These are phyloP conservation scores for Kandelia obovata DNA, from an alignment of 345 rosid genomes.

Conservation along the genomic window DNA sequence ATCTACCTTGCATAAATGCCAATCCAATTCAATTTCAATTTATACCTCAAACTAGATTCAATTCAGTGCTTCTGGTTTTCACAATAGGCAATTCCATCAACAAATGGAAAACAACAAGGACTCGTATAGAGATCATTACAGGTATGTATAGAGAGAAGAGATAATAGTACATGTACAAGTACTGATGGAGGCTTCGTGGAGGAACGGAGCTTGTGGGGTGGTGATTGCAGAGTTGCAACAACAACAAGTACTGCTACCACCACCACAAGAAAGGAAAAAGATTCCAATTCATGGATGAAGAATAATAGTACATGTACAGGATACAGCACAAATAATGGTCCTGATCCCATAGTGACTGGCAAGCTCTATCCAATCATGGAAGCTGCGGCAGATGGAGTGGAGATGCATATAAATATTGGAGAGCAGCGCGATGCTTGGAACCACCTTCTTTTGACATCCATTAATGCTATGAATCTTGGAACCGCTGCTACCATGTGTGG, in stretches of 20 bases:
- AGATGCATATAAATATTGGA: conserved; percentile 52
- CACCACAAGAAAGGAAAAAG: conserved; percentile 3
- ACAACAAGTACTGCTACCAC: background rate
- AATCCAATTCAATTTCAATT: no score
- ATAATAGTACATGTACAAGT: no score
- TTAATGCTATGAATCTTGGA: conserved; percentile 40
- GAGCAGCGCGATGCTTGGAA: conserved; percentile 57
- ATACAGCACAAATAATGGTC: background rate
- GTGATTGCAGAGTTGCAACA: background rate
- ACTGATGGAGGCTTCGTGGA: conserved; percentile 13
- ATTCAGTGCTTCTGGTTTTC: background rate
- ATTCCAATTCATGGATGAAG: background rate
- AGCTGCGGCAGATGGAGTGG: conserved; percentile 44
- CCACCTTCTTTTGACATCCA: conserved; percentile 39
- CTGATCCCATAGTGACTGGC: conserved; percentile 25
- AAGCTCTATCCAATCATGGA: conserved; percentile 41
- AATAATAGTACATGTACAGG: background rate
- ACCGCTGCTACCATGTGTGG: conserved; percentile 51
- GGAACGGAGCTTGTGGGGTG: conserved; percentile 14
- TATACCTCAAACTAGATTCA: conserved; percentile 9
- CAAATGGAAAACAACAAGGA: background rate
- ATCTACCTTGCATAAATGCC: conserved; percentile 1
- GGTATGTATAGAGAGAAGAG: background rate
- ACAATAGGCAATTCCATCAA: background rate
- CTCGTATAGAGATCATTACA: background rate